Conservation (phyloP, 2,329 filamentous ascomycete genomes). For the Dothideomycetes sp. region DNA sequence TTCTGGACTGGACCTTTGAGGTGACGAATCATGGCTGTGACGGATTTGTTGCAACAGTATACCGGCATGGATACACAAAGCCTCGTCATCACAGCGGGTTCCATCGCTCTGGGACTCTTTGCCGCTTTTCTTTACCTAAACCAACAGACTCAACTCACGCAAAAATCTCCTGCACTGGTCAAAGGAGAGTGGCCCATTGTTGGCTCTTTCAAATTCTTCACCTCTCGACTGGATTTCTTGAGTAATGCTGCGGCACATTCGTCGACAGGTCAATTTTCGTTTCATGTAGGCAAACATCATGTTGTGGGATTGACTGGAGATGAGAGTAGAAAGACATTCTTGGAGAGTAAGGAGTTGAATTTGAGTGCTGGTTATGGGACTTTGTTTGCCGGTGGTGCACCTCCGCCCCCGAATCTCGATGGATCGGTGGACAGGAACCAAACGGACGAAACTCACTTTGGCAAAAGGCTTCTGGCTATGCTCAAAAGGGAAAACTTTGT, state of each 20-base stretch:
- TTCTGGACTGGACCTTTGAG: no score
- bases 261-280: slow-evolving; percentile 39
- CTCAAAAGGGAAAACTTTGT: slow-evolving; percentile 32
- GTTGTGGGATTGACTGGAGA: slow-evolving; percentile 39
- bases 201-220: slow-evolving; percentile 40
- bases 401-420: not conserved
- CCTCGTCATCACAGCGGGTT: not conserved
- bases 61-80: slow-evolving; percentile 1
- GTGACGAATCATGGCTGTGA: slow-evolving; percentile 1
- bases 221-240: slow-evolving; percentile 38
- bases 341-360: slow-evolving; percentile 38
- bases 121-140: slow-evolving; percentile 17
- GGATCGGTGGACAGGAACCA: not conserved
- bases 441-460: slow-evolving; percentile 25
- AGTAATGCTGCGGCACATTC: slow-evolving; percentile 25
- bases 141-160: slow-evolving; percentile 18
- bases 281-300: slow-evolving; percentile 38
- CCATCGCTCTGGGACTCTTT: not conserved
- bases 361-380: slow-evolving; percentile 31
- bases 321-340: slow-evolving; percentile 35
- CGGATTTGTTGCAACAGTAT: not conserved
- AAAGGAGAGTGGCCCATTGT: slow-evolving; percentile 32
- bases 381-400: slow-evolving; percentile 8
- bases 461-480: slow-evolving; percentile 26
- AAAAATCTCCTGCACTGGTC: slow-evolving; percentile 19